Percentiles rank a stretch among this genome's conserved stretches.
Conservation (phyloP, 306 rosid species). For the Vigna reflexopilosa region DNA sequence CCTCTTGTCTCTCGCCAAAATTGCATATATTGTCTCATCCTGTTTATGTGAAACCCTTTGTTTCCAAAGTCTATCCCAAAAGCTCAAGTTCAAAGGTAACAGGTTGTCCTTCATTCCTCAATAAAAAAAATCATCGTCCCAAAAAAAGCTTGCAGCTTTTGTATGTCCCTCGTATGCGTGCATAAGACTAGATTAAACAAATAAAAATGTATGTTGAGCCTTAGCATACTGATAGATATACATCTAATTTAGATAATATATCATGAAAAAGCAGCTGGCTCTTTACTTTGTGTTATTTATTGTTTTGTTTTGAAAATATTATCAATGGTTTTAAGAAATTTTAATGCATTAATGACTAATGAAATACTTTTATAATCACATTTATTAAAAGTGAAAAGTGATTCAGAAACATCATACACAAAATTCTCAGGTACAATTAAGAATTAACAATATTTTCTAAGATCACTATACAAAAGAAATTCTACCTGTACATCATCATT, state of each 20-base stretch:
- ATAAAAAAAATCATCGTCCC: too few relatives aligned
- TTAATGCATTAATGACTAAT: background rate
- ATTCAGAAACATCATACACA: background rate
- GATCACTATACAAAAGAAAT: constrained; percentile 18
- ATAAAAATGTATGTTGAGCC: background rate
- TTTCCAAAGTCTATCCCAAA: too few relatives aligned
- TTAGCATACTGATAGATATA: too few relatives aligned
- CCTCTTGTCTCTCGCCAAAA: too few relatives aligned
- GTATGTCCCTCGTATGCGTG: background rate
- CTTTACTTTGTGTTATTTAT: background rate
- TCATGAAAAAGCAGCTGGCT: background rate
- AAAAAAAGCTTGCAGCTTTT: too few relatives aligned
- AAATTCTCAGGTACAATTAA: constrained; percentile 17
- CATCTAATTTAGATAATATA: background rate
- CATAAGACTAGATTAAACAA: too few relatives aligned
- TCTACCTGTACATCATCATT: constrained; percentile 98
- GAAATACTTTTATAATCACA: background rate
- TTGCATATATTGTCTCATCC: too few relatives aligned
- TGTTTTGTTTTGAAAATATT: background rate
- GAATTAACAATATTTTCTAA: constrained; percentile 26
- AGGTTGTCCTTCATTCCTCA: too few relatives aligned
- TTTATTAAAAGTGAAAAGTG: background rate
- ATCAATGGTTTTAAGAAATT: constrained; percentile 18
- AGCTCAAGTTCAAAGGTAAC: too few relatives aligned
- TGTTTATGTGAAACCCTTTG: too few relatives aligned